Evolutionary conservation across 139 green algal genomes (phyloP), one percentile per base, ranked within the genome.

Genomic region (Raphidocelis subcapitata): DNA sequence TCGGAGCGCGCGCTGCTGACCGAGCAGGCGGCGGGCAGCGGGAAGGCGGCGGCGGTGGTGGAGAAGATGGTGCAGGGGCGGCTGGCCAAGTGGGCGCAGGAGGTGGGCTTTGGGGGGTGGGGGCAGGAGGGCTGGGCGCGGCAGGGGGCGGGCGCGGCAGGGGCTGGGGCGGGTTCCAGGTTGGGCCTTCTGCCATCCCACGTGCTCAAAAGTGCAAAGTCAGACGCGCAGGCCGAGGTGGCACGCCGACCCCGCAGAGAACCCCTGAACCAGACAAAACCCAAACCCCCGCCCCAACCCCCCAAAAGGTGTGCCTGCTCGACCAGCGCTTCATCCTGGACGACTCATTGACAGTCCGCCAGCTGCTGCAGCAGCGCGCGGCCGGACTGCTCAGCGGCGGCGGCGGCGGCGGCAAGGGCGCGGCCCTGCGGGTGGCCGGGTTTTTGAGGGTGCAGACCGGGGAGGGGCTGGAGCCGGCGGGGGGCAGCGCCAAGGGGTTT

Each of bases 261-360:
- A 29, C 41, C 41, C 23, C 10, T 12, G 12, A 56, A 31, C 21
- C 32, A 12, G 15, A 24, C 26, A 5, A 29, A 49, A 70, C 67
- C 75, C 72, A 80, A 85, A 73, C 28, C 4, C 3, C 18, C 62
- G 59, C 44, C 10, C 41, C 47, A 86, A 82, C 56, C 68, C 83
- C n/a, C n/a, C n/a, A n/a, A 52, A 83, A 94, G 41, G 63, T 70
- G 33, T 95, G 90, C 72, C 65, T 97, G 47, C 65, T 94, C 65
- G 87, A 94, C 73, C 92, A 97, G 73, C 64, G 64, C 4, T 97
- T 85, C 75, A 66, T 97, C 2, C 78, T 97, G 82, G 92, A 97
- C 23, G 81, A 89, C 66, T 56, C 46, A 2, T 32, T 78, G 29
- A 88, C 71, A 8, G 82, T 94, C 2, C 18, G 64, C n/a, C 28